A percentile compares a stretch with the other conserved stretches of the same genome.
Evolutionary conservation across 1,284 basidiomycete genomes (phyloP).

Genomic region (Cutaneotrichosporon cavernicola): DNA sequence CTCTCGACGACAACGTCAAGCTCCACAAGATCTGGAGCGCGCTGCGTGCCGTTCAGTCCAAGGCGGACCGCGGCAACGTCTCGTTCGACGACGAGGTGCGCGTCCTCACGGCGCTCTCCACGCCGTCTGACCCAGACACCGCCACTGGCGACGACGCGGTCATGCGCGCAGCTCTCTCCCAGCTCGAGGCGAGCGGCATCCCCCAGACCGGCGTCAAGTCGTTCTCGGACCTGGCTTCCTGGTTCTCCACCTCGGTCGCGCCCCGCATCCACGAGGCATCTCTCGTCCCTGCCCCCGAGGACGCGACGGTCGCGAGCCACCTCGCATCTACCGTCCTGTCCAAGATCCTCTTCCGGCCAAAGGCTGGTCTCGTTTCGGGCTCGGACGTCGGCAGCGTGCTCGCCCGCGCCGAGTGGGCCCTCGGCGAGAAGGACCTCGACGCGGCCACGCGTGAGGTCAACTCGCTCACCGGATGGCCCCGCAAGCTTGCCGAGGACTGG

Average conservation of each 20-base stretch:
- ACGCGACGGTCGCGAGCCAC: slow-evolving; percentile 84
- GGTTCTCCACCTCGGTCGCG: slow-evolving; percentile 82
- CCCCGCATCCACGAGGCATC: slow-evolving; percentile 84
- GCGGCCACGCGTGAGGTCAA: slow-evolving; percentile 88
- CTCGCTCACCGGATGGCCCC: slow-evolving; percentile 81
- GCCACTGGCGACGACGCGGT: slow-evolving; percentile 50
- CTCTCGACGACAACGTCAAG: slow-evolving; percentile 84
- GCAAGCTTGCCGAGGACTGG: slow-evolving; percentile 83
- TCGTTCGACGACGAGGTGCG: slow-evolving; percentile 86
- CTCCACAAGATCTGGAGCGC: slow-evolving; percentile 62
- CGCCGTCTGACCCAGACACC: slow-evolving; percentile 62
- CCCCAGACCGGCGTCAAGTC: slow-evolving; percentile 87
- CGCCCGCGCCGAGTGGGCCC: slow-evolving; percentile 82
- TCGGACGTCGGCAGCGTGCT: slow-evolving; percentile 82
- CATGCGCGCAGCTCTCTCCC: slow-evolving; percentile 66
- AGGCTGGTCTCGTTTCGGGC: slow-evolving; percentile 67
- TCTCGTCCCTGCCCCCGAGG: slow-evolving; percentile 68
- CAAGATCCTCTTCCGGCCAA: slow-evolving; percentile 72
- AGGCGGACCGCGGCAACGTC: slow-evolving; percentile 60
- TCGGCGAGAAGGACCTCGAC: slow-evolving; percentile 91
- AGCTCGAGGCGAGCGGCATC: slow-evolving; percentile 70
- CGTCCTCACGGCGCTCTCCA: slow-evolving; percentile 64
- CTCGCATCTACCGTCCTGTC: slow-evolving; percentile 76
- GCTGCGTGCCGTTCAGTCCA: slow-evolving; percentile 56
- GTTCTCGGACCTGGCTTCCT: slow-evolving; percentile 79